Percentiles rank a stretch among this genome's conserved stretches.
These are phyloP conservation scores for Leccinum fibrillosum DNA, from an alignment of 768 basidiomycete genomes.

Conservation along the genomic window DNA sequence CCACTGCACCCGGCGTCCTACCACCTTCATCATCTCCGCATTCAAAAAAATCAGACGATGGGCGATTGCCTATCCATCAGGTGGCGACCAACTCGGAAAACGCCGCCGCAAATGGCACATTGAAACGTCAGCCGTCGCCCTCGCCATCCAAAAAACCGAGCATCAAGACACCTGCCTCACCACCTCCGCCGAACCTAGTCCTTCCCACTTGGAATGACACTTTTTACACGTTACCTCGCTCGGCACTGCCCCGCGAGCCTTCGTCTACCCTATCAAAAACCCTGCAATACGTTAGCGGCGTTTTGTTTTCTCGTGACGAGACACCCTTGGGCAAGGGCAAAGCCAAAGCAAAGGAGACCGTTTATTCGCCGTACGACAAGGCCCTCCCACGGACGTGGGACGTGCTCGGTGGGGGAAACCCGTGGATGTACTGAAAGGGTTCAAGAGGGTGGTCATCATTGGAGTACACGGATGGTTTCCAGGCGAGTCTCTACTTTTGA, in stretches of 20 bases:
- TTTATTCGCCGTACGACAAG: conserved; percentile 48
- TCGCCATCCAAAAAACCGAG: conserved; percentile 43
- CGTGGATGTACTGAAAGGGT: conserved; percentile 53
- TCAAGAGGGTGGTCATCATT: conserved; percentile 71
- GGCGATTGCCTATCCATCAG: conserved; percentile 10
- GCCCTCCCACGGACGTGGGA: conserved; percentile 72
- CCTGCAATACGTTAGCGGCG: conserved; percentile 60
- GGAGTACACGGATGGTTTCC: conserved; percentile 93
- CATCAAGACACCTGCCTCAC: conserved; percentile 32
- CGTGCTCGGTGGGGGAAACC: conserved; percentile 38
- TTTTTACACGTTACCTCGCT: conserved; percentile 75
- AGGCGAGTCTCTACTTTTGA: conserved; percentile 40
- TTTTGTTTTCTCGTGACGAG: conserved; percentile 49
- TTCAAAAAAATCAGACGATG: conserved; percentile 16
- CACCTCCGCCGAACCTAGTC: conserved; percentile 69
- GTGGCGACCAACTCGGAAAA: conserved; percentile 31
- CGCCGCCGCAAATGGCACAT: conserved; percentile 31
- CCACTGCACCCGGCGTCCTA: conserved; percentile 2
- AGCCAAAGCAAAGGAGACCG: conserved; percentile 27
- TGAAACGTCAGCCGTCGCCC: conserved; percentile 37
- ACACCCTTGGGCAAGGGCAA: conserved; percentile 31
- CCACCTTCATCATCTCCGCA: conserved; percentile 13
- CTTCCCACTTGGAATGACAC: conserved; percentile 87
- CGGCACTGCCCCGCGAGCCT: conserved; percentile 36
- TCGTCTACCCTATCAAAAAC: conserved; percentile 49